A percentile compares a stretch with the other conserved stretches of the same genome.
Conservation (phyloP, 1,284 basidiomycete species). For the Sporisorium scitamineum region DNA sequence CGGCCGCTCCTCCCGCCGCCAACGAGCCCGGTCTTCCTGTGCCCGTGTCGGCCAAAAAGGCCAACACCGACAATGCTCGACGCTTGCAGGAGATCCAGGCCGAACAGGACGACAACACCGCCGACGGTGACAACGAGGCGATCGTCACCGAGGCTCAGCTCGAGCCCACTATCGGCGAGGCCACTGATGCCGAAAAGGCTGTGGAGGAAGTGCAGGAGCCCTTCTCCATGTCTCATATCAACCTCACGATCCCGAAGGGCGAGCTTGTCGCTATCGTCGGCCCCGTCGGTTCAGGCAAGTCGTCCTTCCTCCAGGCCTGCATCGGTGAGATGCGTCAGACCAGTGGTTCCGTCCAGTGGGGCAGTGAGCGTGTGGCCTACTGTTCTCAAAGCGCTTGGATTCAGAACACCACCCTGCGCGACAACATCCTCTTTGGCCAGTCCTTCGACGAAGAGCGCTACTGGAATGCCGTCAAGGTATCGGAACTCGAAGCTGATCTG, state of each 20-base stretch:
- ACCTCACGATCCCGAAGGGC: slow-evolving; percentile 49
- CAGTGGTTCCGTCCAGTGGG: slow-evolving; percentile 60
- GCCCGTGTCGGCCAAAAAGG: slow-evolving; percentile 26
- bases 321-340: slow-evolving; percentile 66
- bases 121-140: slow-evolving; percentile 35
- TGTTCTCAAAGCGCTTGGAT: slow-evolving; percentile 91
- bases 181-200: slow-evolving; percentile 18
- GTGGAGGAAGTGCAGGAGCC: slow-evolving; percentile 44
- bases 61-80: slow-evolving; percentile 29
- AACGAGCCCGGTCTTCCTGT: slow-evolving; percentile 31
- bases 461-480: slow-evolving; percentile 61
- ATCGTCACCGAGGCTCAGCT: slow-evolving; percentile 34
- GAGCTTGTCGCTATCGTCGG: slow-evolving; percentile 65
- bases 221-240: slow-evolving; percentile 55
- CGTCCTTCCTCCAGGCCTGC: slow-evolving; percentile 62
- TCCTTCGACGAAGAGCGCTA: slow-evolving; percentile 73
- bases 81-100: slow-evolving; percentile 42
- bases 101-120: slow-evolving; percentile 30
- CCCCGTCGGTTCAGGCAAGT: slow-evolving; percentile 67
- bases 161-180: slow-evolving; percentile 29
- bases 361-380: slow-evolving; percentile 75
- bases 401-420: slow-evolving; percentile 80
- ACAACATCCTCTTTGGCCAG: slow-evolving; percentile 72
- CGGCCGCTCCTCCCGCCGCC: slow-evolving; percentile 25
- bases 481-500: slow-evolving; percentile 73